Percentiles rank a stretch among this genome's conserved stretches.
phyloP scores from a whole-genome alignment of 768 basidiomycete species.

The Flagelloscypha sp. region DNA sequence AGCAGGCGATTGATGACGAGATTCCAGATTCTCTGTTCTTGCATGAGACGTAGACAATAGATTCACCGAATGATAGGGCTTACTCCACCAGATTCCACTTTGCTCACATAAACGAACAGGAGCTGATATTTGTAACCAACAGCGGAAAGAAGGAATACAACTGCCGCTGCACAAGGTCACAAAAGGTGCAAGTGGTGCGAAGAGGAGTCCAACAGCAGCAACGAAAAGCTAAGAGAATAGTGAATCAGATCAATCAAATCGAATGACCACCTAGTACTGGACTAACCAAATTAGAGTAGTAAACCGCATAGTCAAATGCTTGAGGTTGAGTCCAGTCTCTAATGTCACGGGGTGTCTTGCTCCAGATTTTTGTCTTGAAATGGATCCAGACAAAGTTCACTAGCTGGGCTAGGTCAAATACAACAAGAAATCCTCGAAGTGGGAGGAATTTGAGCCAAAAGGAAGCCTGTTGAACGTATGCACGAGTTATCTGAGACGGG shows the following conservation, averaged over 20 bases:
- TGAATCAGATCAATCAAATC: background rate
- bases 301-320: background rate
- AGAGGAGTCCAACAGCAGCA: background rate
- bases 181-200: background rate
- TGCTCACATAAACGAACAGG: background rate
- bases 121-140: background rate
- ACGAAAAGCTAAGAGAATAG: background rate
- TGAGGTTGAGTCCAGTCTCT: background rate
- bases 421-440: slow-evolving; percentile 64
- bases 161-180: background rate
- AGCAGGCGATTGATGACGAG: background rate
- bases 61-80: background rate
- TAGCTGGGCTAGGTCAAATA: slow-evolving; percentile 65
- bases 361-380: background rate
- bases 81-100: background rate
- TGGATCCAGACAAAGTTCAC: background rate
- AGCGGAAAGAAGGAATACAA: background rate
- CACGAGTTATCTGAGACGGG: slow-evolving; percentile 45
- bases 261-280: background rate
- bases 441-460: slow-evolving; percentile 66
- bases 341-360: background rate
- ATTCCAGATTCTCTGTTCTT: background rate
- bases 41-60: background rate
- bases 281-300: background rate
- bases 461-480: slow-evolving; percentile 58